Evolutionary conservation across 1,284 basidiomycete genomes (phyloP), one percentile per base, ranked within the genome.

Genomic region (Cerioporus squamosus): DNA sequence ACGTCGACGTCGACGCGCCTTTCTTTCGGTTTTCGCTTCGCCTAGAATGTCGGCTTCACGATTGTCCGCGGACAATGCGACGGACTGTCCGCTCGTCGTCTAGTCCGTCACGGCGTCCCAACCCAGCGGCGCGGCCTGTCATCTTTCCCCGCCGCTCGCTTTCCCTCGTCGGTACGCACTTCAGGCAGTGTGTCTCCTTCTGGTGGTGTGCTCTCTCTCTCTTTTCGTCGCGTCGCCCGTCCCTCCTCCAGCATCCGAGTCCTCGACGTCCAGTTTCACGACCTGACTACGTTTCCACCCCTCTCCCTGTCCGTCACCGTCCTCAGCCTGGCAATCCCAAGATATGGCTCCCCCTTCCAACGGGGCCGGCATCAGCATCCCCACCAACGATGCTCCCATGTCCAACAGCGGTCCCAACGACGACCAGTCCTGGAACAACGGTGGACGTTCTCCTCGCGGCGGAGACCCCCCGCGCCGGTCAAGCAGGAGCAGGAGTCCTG

Each of bases 281-380:
- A 68, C 74, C 74, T 75, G 69, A 75, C 73, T 51, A 70, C 55
- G 50, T 68, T 70, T 64, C 62, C 64, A 61, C 60, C 59, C 64
- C 53, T 61, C 61, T 47, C 51, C 52, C 44, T 33, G 51, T 60
- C 57, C 49, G 44, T 60, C 57, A 52, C 50, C 55, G 33, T 57
- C 52, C 63, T 67, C 84, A 90, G 88, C 88, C 70, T 91, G 88
- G 88, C 88, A 88, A 77, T 83, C 86, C 44, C 86, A 89, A 84
- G 89, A 91, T 63, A 88, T 89, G 67, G 86, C 86, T 40, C 84
- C 87, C 51, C 75, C 85, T 22, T 77, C 68, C 68, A 77, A 62
- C 55, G 73, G 77, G 43, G 84, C 79, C 33, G 86, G 81, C 44
- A 90, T 89, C 64, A 86, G 85, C 71, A 90, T 90, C 66, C 88